Base-by-base conservation (phyloP, 192 early-diverging fungal genomes). In the Paraglomus occultum region DNA sequence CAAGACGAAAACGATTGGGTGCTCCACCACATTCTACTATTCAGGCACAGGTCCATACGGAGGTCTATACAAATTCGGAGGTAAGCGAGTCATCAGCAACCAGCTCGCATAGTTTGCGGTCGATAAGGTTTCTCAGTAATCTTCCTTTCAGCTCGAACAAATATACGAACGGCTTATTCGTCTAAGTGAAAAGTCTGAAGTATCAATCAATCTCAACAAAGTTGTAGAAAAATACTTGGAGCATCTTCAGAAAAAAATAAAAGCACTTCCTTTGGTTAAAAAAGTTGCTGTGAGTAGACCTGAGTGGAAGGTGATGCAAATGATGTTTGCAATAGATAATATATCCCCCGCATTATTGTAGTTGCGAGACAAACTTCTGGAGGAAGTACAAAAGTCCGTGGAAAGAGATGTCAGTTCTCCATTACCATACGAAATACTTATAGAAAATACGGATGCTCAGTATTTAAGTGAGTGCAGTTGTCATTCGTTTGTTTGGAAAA, bases 1-100 rank as follows among this genome's bases (percentile, higher is more conserved):
- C 84, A 38, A 85, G 93, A 23, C 85, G 87, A 7, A 83, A 84
- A 10, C 72, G 93, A 43, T 73, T 95, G 14, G 85, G 84, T 15
- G 88, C 91, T 0, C 89, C 87, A 6, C 81, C 91, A 1, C 70
- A 84, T 1, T 73, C 76, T 12, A 80, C 79, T 20, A 79, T 95
- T 22, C 77, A 82, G 18, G 68, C 74, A 1, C 79, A 86, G 43
- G 90, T 94, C 1, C 82, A 85, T 58, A 74, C 70, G 0, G 93
- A 97, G 53, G 80, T 94, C 11, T 87, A 82, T 63, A 74, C 52
- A 8, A 72, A 79, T 45, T 92, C 91, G 0, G 76, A 84, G 48
- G 67, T 87, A 75, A 20, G 18, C 31, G 31, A 31, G 11, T 15
- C 20, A 31, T 51, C 52, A 20, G 51, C 15, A 18, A 51, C 18